These are phyloP conservation scores for Monosporozyma unispora DNA, from an alignment of 805 yeast genomes.

Conservation along the genomic window DNA sequence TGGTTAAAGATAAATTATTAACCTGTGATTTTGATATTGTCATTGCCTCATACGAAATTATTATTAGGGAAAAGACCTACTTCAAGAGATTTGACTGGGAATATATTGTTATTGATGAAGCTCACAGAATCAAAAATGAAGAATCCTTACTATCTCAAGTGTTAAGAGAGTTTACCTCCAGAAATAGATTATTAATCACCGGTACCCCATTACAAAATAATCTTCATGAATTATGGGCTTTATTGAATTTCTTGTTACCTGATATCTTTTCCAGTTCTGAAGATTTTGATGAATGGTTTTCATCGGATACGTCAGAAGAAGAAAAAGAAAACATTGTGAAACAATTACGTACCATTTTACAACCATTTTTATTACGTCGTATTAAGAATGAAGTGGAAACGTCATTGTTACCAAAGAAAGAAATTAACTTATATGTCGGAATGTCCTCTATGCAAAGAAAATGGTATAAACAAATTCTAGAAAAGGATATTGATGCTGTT, in stretches of 20 bases:
- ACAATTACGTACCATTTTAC: slow-evolving; percentile 65
- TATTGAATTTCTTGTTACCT: slow-evolving; percentile 65
- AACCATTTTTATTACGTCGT: slow-evolving; percentile 69
- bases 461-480: slow-evolving; percentile 70
- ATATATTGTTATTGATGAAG: slow-evolving; percentile 69
- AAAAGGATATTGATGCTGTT: slow-evolving; percentile 76
- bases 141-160: slow-evolving; percentile 65
- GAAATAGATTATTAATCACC: slow-evolving; percentile 62
- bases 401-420: slow-evolving; percentile 65
- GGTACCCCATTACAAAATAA: slow-evolving; percentile 82
- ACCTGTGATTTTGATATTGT: slow-evolving; percentile 64
- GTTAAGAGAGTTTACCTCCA: slow-evolving; percentile 61
- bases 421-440: slow-evolving; percentile 63
- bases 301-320: slow-evolving; percentile 32
- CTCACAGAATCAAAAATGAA: slow-evolving; percentile 75
- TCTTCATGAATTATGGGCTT: slow-evolving; percentile 74
- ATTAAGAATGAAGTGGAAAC: slow-evolving; percentile 74
- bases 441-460: slow-evolving; percentile 70
- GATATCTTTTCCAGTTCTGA: slow-evolving; percentile 72
- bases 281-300: slow-evolving; percentile 70
- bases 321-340: slow-evolving; percentile 47
- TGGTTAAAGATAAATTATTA: slow-evolving; percentile 43
- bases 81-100: slow-evolving; percentile 66
- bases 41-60: slow-evolving; percentile 66
- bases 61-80: slow-evolving; percentile 61